These are phyloP conservation scores for Sugiyamaella marilandica DNA, from an alignment of 805 yeast genomes.

Conservation along the genomic window DNA sequence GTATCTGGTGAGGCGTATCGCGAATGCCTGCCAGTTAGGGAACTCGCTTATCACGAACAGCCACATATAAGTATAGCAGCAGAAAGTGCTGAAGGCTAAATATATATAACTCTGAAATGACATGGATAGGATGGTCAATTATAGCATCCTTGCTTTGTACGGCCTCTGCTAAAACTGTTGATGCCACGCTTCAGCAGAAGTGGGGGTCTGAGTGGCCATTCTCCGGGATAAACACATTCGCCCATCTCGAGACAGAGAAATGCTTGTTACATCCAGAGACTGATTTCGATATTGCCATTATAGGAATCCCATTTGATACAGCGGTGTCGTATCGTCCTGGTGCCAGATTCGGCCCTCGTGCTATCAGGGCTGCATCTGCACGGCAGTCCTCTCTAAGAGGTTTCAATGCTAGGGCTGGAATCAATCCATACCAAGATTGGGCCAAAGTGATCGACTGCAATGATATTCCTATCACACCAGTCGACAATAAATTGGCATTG, in stretches of 20 bases:
- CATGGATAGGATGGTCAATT: background rate
- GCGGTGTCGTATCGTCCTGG: constrained; percentile 77
- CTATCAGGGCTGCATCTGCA: constrained; percentile 34
- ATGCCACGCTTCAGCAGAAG: constrained; percentile 41
- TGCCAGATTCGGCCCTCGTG: constrained; percentile 71
- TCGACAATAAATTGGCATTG: constrained; percentile 60
- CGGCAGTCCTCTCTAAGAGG: constrained; percentile 68
- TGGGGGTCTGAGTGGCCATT: constrained; percentile 76
- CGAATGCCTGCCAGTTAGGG: background rate
- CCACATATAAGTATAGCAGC: background rate
- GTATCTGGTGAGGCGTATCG: background rate
- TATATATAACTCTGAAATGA: background rate
- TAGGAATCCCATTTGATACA: constrained; percentile 83
- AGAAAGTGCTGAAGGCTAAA: background rate
- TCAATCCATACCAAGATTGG: constrained; percentile 55
- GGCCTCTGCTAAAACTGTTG: background rate
- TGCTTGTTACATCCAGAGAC: constrained; percentile 48
- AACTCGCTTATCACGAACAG: background rate
- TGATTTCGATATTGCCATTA: constrained; percentile 61
- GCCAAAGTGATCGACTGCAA: constrained; percentile 60
- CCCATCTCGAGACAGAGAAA: constrained; percentile 58
- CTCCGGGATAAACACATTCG: constrained; percentile 47
- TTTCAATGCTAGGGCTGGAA: constrained; percentile 60
- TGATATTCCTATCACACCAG: constrained; percentile 64
- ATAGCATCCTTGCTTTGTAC: background rate